phyloP scores from a whole-genome alignment of 805 yeast species.

The Candida suzukii region DNA sequence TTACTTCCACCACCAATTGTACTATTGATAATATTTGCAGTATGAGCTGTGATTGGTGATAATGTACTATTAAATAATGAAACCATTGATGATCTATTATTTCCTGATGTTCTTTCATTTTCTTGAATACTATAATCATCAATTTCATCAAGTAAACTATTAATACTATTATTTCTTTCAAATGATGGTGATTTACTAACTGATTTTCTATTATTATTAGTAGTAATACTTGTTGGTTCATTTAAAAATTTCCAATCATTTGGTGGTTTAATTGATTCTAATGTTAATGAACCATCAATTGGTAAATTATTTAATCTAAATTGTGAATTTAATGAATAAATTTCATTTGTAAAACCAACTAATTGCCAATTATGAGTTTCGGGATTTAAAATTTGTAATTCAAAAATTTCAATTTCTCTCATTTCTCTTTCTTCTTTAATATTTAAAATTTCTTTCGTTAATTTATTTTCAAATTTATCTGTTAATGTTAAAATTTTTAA shows the following conservation, averaged over 20 bases:
- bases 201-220: too few species aligned
- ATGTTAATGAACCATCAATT: conserved; percentile 17
- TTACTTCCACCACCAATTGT: too few species aligned
- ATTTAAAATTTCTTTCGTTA: conserved; percentile 31
- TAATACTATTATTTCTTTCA: too few species aligned
- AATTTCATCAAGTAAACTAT: too few species aligned
- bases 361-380: conserved; percentile 53
- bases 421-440: conserved; percentile 33
- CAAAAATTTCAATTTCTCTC: conserved; percentile 57
- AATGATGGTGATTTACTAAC: too few species aligned
- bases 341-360: conserved; percentile 51
- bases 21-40: too few species aligned
- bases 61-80: too few species aligned
- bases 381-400: conserved; percentile 49
- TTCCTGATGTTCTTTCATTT: too few species aligned
- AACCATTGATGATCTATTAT: not conserved
- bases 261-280: conserved; percentile 48
- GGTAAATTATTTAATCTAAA: conserved; percentile 25
- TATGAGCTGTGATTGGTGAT: too few species aligned
- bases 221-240: conserved; percentile 1
- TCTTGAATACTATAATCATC: too few species aligned
- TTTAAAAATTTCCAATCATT: conserved; percentile 44
- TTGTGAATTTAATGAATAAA: conserved; percentile 43
- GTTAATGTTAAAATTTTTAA: conserved; percentile 39
- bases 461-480: conserved; percentile 38